Evolutionary conservation across 805 yeast genomes (phyloP).

Genomic region (Diddensiella santjacobensis): DNA sequence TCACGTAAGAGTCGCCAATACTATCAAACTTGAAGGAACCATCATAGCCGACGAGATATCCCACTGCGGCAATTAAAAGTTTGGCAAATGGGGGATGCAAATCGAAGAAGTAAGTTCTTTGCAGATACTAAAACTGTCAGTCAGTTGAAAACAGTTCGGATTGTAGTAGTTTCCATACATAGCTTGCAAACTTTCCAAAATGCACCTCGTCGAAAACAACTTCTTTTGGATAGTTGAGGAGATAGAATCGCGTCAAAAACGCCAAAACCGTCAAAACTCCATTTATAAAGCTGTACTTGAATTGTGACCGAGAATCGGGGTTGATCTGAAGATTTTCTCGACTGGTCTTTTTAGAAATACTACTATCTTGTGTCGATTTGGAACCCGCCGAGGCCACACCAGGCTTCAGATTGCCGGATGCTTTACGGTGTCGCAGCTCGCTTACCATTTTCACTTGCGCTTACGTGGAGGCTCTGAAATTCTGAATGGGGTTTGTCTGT

Average conservation of each 20-base stretch:
- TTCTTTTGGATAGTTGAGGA: conserved; percentile 62
- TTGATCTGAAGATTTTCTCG: not conserved
- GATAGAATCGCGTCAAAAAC: conserved; percentile 70
- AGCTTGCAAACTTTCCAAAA: conserved; percentile 46
- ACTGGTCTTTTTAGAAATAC: not conserved
- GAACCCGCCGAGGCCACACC: not conserved
- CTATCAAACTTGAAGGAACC: conserved; percentile 90
- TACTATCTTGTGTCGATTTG: not conserved
- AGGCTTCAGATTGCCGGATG: not conserved
- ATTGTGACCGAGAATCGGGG: not conserved
- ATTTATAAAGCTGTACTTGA: not conserved
- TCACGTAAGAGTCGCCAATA: conserved; percentile 77
- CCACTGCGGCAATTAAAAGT: conserved; percentile 83
- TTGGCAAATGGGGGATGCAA: conserved; percentile 98
- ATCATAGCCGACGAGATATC: conserved; percentile 82
- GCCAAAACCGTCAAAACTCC: conserved; percentile 56
- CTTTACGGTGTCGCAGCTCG: not conserved
- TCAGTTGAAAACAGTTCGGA: too few relatives aligned
- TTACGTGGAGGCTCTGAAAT: too few relatives aligned
- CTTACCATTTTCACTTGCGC: too few relatives aligned
- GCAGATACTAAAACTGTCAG: conserved; percentile 50
- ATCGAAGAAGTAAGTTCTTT: conserved; percentile 91
- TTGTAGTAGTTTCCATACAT: too few relatives aligned
- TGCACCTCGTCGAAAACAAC: conserved; percentile 60
- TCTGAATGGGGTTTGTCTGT: too few relatives aligned